phyloP scores from a whole-genome alignment of 495 filamentous ascomycete genomes.

The Chaetomidium leptoderma region DNA sequence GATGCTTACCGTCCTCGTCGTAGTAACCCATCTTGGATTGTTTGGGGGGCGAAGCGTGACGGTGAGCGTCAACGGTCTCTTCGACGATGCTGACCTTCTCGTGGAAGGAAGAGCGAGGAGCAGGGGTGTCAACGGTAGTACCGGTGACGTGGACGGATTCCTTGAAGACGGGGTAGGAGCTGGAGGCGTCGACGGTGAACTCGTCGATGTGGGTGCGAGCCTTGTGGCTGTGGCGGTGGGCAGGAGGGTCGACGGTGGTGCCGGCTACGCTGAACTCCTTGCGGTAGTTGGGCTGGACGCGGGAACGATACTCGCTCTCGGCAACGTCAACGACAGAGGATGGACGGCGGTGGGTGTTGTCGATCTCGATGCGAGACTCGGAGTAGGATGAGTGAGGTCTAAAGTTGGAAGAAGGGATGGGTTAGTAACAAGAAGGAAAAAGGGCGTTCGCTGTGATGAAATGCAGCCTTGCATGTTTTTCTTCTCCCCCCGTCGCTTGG shows the following conservation, averaged over 20 bases:
- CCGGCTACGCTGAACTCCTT: slow-evolving; percentile 50
- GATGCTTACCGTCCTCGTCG: slow-evolving; percentile 73
- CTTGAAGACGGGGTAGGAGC: slow-evolving; percentile 28
- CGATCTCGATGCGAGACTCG: slow-evolving; percentile 61
- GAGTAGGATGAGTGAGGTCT: slow-evolving; percentile 53
- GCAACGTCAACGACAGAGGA: slow-evolving; percentile 67
- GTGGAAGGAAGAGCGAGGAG: slow-evolving; percentile 31
- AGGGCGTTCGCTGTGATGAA: slow-evolving; percentile 5
- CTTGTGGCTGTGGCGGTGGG: slow-evolving; percentile 31
- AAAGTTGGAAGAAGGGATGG: slow-evolving; percentile 36
- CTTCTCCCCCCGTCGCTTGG: slow-evolving; percentile 25
- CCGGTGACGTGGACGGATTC: slow-evolving; percentile 39
- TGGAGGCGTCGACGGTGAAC: slow-evolving; percentile 48
- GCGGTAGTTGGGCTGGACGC: slow-evolving; percentile 65
- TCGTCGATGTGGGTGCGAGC: slow-evolving; percentile 41
- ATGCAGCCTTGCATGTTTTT: background rate
- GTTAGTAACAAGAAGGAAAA: slow-evolving; percentile 10
- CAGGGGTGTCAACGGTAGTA: slow-evolving; percentile 46
- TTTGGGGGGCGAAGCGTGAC: slow-evolving; percentile 33
- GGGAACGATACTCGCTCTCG: slow-evolving; percentile 80
- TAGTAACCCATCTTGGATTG: slow-evolving; percentile 96
- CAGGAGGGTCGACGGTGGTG: slow-evolving; percentile 47
- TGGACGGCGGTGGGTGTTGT: slow-evolving; percentile 47
- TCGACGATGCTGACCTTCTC: slow-evolving; percentile 37
- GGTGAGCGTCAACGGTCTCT: slow-evolving; percentile 45